Evolutionary conservation across 2,329 filamentous ascomycete genomes (phyloP).

Genomic region (Pseudogymnoascus destructans): DNA sequence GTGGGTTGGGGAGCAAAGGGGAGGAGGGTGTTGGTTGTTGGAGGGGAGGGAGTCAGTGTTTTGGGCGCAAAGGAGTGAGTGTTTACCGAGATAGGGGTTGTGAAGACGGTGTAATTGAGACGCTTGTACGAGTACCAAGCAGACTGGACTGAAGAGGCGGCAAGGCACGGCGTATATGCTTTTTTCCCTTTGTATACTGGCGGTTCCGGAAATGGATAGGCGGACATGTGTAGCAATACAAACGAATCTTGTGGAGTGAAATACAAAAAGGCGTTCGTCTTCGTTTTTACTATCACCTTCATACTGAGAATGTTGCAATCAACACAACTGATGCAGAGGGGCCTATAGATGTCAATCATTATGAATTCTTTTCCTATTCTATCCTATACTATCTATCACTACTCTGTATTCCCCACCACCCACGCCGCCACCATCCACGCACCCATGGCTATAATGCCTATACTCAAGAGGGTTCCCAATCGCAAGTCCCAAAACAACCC

Average conservation of each 20-base stretch:
- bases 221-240: not conserved
- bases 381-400: not conserved
- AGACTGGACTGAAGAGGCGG: conserved; percentile 2
- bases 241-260: not conserved
- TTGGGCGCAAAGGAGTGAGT: conserved; percentile 38
- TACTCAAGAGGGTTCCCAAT: not conserved
- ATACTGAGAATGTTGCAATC: not conserved
- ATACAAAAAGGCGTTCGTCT: not conserved
- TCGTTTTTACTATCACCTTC: not conserved
- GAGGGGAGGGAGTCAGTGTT: conserved; percentile 40
- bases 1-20: conserved; percentile 68
- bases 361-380: not conserved
- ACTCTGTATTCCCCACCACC: not conserved
- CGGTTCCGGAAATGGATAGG: not conserved
- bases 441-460: conserved; percentile 2
- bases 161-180: conserved; percentile 4
- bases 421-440: not conserved
- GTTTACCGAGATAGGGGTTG: not conserved
- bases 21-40: conserved; percentile 33
- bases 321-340: not conserved
- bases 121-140: conserved; percentile 4
- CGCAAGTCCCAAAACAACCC: not conserved
- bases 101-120: conserved; percentile 10
- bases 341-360: not conserved
- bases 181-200: not conserved